Evolutionary conservation across 2,329 filamentous ascomycete species (phyloP).

Genomic region (Helicocarpus griseus): DNA sequence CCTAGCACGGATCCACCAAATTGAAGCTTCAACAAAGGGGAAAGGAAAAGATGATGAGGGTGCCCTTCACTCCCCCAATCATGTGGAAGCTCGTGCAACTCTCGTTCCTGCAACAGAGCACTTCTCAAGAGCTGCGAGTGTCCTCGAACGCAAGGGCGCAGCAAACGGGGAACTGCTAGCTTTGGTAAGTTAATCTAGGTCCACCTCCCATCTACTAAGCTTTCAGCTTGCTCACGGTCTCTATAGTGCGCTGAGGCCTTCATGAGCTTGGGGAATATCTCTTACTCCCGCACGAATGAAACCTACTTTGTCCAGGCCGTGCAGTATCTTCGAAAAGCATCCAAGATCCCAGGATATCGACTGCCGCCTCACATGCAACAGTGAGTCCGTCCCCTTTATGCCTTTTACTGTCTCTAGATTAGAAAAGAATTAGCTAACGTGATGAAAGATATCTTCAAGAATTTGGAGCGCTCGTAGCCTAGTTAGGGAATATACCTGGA

Average conservation of each 20-base stretch:
- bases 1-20: slow-evolving; percentile 37
- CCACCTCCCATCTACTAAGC: too few relatives aligned
- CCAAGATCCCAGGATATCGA: slow-evolving; percentile 31
- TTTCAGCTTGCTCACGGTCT: too few relatives aligned
- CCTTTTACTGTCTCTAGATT: slow-evolving; percentile 5
- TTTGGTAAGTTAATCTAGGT: slow-evolving; percentile 23
- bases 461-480: too few relatives aligned
- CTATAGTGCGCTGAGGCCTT: slow-evolving; percentile 44
- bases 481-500: too few relatives aligned
- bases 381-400: slow-evolving; percentile 23
- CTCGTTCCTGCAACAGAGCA: slow-evolving; percentile 45
- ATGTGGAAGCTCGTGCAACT: slow-evolving; percentile 43
- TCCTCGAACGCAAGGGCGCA: slow-evolving; percentile 29
- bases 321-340: slow-evolving; percentile 36
- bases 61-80: slow-evolving; percentile 31
- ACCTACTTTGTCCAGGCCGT: slow-evolving; percentile 39
- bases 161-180: slow-evolving; percentile 36
- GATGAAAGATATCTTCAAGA: neutral
- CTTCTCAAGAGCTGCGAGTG: slow-evolving; percentile 37
- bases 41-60: slow-evolving; percentile 23
- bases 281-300: slow-evolving; percentile 34
- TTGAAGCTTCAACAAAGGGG: slow-evolving; percentile 22
- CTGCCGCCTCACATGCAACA: slow-evolving; percentile 38
- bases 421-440: neutral
- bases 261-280: slow-evolving; percentile 45